Conservation (phyloP, 2,329 filamentous ascomycete species). For the Penicillium vulpinum region DNA sequence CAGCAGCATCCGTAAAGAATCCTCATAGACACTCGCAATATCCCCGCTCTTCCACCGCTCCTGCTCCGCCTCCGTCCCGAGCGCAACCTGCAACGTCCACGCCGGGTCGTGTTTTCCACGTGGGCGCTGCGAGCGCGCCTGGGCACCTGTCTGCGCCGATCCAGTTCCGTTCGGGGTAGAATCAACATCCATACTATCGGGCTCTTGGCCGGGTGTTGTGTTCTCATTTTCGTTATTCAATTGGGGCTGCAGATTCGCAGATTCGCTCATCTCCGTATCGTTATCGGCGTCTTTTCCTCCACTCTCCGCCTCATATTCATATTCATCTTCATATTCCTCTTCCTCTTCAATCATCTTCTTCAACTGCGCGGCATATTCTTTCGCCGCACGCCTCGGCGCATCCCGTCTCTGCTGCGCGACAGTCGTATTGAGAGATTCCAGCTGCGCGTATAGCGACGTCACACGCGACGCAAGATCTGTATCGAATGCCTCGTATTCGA, state of each 20-base stretch:
- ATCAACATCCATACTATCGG: slow-evolving; percentile 35
- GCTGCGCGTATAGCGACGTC: slow-evolving; percentile 47
- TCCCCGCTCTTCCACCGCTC: slow-evolving; percentile 45
- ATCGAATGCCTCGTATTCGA: slow-evolving; percentile 51
- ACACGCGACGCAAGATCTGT: slow-evolving; percentile 44
- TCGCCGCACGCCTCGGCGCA: slow-evolving; percentile 45
- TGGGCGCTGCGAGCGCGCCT: neutral
- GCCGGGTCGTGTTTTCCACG: slow-evolving; percentile 12
- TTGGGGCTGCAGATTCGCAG: slow-evolving; percentile 8
- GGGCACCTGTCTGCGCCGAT: neutral
- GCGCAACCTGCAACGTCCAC: slow-evolving; percentile 36
- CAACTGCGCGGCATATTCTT: slow-evolving; percentile 39
- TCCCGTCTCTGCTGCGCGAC: slow-evolving; percentile 49
- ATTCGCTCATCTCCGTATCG: slow-evolving; percentile 26
- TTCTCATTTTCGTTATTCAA: neutral
- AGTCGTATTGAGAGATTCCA: slow-evolving; percentile 49
- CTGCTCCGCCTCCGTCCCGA: slow-evolving; percentile 35
- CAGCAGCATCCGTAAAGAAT: slow-evolving; percentile 40
- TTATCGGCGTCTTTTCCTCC: slow-evolving; percentile 43
- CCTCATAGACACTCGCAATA: slow-evolving; percentile 44
- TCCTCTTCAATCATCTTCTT: slow-evolving; percentile 35
- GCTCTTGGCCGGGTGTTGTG: slow-evolving; percentile 2
- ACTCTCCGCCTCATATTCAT: slow-evolving; percentile 38
- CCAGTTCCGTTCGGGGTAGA: slow-evolving; percentile 5
- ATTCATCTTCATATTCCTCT: slow-evolving; percentile 62